Evolutionary conservation across 164 flowering plant species (phyloP).

Genomic region (Cinnamomum micranthum): DNA sequence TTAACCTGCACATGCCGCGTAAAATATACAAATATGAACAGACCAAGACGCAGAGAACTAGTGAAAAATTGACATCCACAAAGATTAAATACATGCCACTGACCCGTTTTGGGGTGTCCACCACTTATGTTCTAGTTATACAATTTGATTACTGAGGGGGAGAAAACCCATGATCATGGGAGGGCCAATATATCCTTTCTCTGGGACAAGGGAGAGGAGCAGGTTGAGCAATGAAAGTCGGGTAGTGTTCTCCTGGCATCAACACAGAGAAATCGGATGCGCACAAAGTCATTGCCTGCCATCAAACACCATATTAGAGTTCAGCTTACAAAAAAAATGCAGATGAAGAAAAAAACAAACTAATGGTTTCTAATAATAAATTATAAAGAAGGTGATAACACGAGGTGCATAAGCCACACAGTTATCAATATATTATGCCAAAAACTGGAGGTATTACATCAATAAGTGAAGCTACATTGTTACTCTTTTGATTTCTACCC

Average conservation of each 20-base stretch:
- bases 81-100: neutral
- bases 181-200: slow-evolving; percentile 66
- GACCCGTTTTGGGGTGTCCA: neutral
- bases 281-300: slow-evolving; percentile 42
- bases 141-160: neutral
- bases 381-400: too few relatives aligned
- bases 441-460: too few relatives aligned
- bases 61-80: neutral
- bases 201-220: slow-evolving; percentile 76
- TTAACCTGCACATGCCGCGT: neutral
- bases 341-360: too few relatives aligned
- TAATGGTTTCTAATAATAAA: neutral
- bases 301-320: slow-evolving; percentile 1
- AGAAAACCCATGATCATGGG: slow-evolving; percentile 41
- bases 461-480: too few relatives aligned
- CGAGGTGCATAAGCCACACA: too few relatives aligned
- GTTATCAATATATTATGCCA: too few relatives aligned
- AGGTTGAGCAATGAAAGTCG: slow-evolving; percentile 84
- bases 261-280: slow-evolving; percentile 62
- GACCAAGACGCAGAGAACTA: neutral
- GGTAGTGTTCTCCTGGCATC: slow-evolving; percentile 82
- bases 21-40: neutral
- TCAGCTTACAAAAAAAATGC: neutral
- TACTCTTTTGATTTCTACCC: too few relatives aligned
- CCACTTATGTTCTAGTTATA: too few relatives aligned